Evolutionary conservation across 805 yeast species (phyloP), one percentile per base, ranked within the genome.

Genomic region (Sugiyamaella chiloensis): DNA sequence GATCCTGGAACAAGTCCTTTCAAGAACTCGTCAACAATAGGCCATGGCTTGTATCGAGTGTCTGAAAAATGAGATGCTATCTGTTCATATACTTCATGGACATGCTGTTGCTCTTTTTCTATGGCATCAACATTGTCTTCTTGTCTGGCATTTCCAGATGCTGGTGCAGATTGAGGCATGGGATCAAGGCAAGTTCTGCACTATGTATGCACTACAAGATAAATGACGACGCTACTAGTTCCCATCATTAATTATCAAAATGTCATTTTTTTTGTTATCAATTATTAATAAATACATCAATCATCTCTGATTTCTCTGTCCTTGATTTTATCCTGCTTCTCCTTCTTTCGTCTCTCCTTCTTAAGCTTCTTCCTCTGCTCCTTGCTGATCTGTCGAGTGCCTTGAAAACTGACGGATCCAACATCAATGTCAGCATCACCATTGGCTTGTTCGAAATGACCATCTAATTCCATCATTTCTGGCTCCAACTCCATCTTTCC

Each of bases 41-140:
- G 98, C 99, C 99, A 93, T 23, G 98, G 97, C 70, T 72, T 91
- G 68, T 90, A 93, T 41, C 99, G 67, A 0, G 99, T 93, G 56
- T 84, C 84, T 2, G 98, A 90, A 64, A 93, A 93, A 64, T 93
- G 99, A 7, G 82, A 57, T 0, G 99, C 98, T 24, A 93, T 93
- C 50, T 85, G 86, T 61, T 93, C 87, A 69, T 93, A 93, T 8
- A 93, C 96, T n/a, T 78, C 77, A 64, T 93, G 99, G 1, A 93
- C 99, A 60, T 78, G 83, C 43, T 75, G 74, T 41, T 82, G 79
- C 60, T 93, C 99, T 63, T 81, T 84, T 8, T 61, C 55, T 29
- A n/a, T n/a, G n/a, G n/a, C n/a, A n/a, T n/a, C n/a, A n/a, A n/a
- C n/a, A n/a, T n/a, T n/a, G n/a, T n/a, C n/a, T n/a, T n/a, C n/a